Conservation (phyloP, 2,329 filamentous ascomycete species). For the Fusarium buxicola region DNA sequence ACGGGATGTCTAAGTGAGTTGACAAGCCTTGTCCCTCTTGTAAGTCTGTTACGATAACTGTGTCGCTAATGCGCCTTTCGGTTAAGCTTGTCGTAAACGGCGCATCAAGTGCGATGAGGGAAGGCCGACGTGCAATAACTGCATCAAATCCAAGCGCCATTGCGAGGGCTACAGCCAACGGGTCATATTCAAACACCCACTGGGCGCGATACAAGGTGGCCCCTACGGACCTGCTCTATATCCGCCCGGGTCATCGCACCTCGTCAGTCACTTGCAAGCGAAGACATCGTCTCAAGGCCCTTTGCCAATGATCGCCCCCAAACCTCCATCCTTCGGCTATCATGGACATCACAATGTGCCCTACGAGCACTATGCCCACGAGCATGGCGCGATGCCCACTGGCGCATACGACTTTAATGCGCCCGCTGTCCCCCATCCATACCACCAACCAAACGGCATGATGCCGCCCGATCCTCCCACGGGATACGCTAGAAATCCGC, state of each 20-base stretch:
- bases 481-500: conserved; percentile 25
- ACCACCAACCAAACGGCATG: conserved; percentile 27
- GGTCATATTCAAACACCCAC: conserved; percentile 81
- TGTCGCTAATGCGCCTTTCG: conserved; percentile 38
- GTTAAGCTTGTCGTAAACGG: conserved; percentile 85
- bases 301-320: conserved; percentile 62
- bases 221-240: conserved; percentile 58
- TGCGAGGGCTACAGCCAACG: conserved; percentile 88
- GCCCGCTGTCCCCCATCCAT: conserved; percentile 22
- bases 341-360: conserved; percentile 37
- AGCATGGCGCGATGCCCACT: conserved; percentile 24
- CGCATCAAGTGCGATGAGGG: conserved; percentile 98
- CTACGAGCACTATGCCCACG: conserved; percentile 34
- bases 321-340: conserved; percentile 55
- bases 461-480: conserved; percentile 25
- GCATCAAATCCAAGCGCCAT: conserved; percentile 84
- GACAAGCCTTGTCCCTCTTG: neutral
- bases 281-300: conserved; percentile 54
- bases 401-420: conserved; percentile 39
- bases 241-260: conserved; percentile 53
- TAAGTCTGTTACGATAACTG: neutral
- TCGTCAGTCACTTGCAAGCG: conserved; percentile 50
- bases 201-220: conserved; percentile 57
- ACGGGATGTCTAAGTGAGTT: conserved; percentile 88
- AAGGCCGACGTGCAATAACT: conserved; percentile 83